Evolutionary conservation across 805 yeast species (phyloP).

Genomic region (Lipomyces yamadae): DNA sequence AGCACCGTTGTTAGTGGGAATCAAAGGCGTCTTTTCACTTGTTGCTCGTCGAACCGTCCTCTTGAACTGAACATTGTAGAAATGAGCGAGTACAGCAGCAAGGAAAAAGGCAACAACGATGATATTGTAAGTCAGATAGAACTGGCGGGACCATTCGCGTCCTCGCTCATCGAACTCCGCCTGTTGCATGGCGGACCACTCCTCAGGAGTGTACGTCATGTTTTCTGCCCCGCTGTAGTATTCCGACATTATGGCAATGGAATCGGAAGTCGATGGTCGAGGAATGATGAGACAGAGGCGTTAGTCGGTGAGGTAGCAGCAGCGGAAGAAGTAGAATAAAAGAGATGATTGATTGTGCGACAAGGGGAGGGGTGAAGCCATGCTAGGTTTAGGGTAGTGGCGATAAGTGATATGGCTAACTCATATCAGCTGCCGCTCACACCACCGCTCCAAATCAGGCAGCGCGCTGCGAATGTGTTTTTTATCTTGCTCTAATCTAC

Average conservation of each 20-base stretch:
- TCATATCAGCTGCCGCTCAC: background rate
- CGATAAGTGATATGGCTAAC: background rate
- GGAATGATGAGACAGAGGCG: background rate
- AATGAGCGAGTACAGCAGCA: constrained; percentile 33
- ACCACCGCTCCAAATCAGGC: background rate
- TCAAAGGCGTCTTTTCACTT: constrained; percentile 34
- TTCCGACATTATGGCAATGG: constrained; percentile 21
- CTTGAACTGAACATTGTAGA: constrained; percentile 38
- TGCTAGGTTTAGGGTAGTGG: background rate
- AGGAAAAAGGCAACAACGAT: constrained; percentile 37
- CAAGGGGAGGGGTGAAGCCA: background rate
- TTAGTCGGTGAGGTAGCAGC: background rate
- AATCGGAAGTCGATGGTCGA: constrained; percentile 2
- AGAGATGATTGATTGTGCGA: background rate
- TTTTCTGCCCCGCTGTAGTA: constrained; percentile 27
- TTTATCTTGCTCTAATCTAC: too few species aligned
- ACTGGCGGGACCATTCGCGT: constrained; percentile 38
- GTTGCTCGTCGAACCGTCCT: constrained; percentile 30
- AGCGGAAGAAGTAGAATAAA: background rate
- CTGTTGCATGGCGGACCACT: constrained; percentile 36
- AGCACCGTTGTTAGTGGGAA: constrained; percentile 23
- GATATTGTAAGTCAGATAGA: constrained; percentile 37
- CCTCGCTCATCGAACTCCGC: constrained; percentile 38
- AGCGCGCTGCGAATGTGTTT: background rate
- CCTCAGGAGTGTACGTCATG: constrained; percentile 34